Percentiles rank a stretch among this genome's conserved stretches.
These are phyloP conservation scores for Stentor roeselii DNA, from an alignment of 73 alveolate genomes.

Conservation along the genomic window DNA sequence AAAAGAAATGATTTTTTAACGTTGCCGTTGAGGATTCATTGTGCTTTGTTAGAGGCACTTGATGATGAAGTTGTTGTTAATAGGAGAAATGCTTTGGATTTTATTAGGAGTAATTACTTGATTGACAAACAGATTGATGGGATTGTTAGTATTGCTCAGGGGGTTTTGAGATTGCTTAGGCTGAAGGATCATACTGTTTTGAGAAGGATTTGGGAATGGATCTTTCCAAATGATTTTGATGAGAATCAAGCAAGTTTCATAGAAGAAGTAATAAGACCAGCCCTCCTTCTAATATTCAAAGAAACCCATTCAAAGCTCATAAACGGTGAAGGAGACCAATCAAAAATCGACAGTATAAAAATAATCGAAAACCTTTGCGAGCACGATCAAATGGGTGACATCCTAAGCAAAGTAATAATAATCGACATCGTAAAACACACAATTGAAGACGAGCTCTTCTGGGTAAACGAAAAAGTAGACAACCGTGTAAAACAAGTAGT, in stretches of 20 bases:
- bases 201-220: slow-evolving; percentile 17
- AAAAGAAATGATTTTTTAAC: not conserved
- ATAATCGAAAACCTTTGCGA: slow-evolving; percentile 9
- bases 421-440: not conserved
- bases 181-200: not conserved
- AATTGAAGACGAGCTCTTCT: not conserved
- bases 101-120: not conserved
- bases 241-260: not conserved
- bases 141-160: not conserved
- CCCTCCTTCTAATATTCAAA: not conserved
- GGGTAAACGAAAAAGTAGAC: not conserved
- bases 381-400: not conserved
- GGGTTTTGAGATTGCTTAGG: not conserved
- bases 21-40: not conserved
- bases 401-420: not conserved
- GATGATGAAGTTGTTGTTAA: not conserved
- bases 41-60: not conserved
- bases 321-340: not conserved
- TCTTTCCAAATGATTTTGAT: not conserved
- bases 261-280: not conserved
- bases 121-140: not conserved
- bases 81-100: not conserved
- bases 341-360: not conserved
- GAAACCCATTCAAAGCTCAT: not conserved
- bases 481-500: not conserved